A percentile compares a stretch with the other conserved stretches of the same genome.
phyloP scores from a whole-genome alignment of 1,284 basidiomycete genomes.

The Takashimella tepidaria region DNA sequence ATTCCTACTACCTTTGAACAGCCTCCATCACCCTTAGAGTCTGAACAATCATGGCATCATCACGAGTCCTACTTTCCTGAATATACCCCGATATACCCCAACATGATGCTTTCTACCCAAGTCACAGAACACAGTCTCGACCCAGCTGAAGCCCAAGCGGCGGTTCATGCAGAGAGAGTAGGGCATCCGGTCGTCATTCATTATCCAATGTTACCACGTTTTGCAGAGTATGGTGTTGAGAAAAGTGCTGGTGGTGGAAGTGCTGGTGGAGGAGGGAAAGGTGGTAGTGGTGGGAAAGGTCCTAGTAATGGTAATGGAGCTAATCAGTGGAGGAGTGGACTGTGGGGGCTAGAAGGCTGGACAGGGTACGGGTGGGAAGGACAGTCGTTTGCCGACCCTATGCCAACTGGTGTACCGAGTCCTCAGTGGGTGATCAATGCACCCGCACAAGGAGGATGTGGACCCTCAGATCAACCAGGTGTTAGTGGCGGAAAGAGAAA shows the following conservation, averaged over 20 bases:
- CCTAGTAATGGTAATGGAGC: too few species aligned
- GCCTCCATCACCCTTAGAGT: too few species aligned
- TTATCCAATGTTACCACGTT: slow-evolving; percentile 31
- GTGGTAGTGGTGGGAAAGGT: too few species aligned
- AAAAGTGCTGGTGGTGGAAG: slow-evolving; percentile 14
- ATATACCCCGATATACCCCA: slow-evolving; percentile 19
- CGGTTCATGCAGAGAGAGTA: slow-evolving; percentile 16
- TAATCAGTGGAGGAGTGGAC: slow-evolving; percentile 18
- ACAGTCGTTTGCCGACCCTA: slow-evolving; percentile 26
- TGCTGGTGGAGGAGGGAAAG: too few species aligned
- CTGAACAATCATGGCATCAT: slow-evolving; percentile 21
- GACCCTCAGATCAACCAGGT: too few species aligned
- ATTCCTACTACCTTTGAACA: too few species aligned
- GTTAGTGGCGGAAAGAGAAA: slow-evolving; percentile 7
- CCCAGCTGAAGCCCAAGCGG: slow-evolving; percentile 6
- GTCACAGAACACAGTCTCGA: background rate
- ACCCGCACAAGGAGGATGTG: background rate
- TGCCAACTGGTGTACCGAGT: slow-evolving; percentile 19
- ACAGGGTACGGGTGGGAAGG: slow-evolving; percentile 32
- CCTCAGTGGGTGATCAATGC: background rate
- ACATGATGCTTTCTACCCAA: background rate
- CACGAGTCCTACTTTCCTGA: slow-evolving; percentile 36
- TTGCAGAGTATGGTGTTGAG: slow-evolving; percentile 17
- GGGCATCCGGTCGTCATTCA: slow-evolving; percentile 26
- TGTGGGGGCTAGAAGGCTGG: slow-evolving; percentile 24